Percentiles rank a stretch among this genome's conserved stretches.
phyloP scores from a whole-genome alignment of 305 asterid genomes.

The Fraxinus xanthoxyloides region DNA sequence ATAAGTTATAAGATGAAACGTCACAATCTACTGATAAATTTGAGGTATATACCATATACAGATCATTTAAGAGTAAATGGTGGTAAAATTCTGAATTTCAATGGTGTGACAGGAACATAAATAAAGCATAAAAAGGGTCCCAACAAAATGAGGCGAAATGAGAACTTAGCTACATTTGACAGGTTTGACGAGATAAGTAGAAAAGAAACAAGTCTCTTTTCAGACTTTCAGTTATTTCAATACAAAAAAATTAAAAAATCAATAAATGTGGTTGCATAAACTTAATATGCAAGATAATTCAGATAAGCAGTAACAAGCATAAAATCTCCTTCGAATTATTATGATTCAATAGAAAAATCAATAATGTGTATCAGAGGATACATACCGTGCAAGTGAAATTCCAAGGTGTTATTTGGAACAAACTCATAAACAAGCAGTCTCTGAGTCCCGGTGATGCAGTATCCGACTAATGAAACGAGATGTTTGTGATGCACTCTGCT shows the following conservation, averaged over 20 bases:
- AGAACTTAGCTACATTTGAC: neutral
- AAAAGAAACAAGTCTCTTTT: neutral
- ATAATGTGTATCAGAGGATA: neutral
- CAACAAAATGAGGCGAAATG: neutral
- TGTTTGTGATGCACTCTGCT: slow-evolving; percentile 87
- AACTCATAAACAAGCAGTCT: slow-evolving; percentile 80
- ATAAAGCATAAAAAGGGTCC: neutral
- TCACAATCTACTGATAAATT: neutral
- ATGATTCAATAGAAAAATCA: neutral
- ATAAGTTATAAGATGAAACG: neutral
- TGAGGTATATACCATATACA: neutral
- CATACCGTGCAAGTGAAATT: slow-evolving; percentile 75
- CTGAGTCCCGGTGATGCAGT: slow-evolving; percentile 58
- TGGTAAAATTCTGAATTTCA: neutral
- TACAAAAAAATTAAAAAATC: neutral
- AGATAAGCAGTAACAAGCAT: neutral
- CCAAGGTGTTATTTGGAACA: slow-evolving; percentile 72
- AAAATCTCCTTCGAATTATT: neutral
- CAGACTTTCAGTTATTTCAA: neutral
- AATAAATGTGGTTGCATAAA: neutral
- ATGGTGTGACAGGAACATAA: neutral
- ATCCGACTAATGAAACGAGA: slow-evolving; percentile 81
- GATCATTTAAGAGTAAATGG: neutral
- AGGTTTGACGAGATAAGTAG: neutral
- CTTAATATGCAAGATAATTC: neutral